Conservation (phyloP, 495 filamentous ascomycete genomes). For the Parmelia sp. region DNA sequence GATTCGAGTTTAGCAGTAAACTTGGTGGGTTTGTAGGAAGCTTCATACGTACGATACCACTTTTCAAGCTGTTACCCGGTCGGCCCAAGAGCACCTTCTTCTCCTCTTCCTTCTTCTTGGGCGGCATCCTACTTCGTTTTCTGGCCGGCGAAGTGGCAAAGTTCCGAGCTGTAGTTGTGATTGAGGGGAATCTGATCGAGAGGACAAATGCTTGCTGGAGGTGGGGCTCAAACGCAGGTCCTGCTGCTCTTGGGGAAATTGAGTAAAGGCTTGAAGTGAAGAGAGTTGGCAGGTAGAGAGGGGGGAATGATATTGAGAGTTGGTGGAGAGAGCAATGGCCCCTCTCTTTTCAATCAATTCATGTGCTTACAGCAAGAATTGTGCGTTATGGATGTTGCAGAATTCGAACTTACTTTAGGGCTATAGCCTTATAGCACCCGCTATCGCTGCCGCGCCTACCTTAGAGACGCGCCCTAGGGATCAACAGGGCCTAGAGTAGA, state of each 20-base stretch:
- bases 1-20: constrained; percentile 20
- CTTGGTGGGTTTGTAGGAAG: constrained; percentile 19
- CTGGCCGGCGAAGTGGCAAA: constrained; percentile 8
- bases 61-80: constrained; percentile 97
- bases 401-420: not conserved
- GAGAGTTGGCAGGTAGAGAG: constrained; percentile 31
- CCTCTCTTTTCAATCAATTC: constrained; percentile 8
- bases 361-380: not conserved
- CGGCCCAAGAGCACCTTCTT: constrained; percentile 69
- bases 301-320: constrained; percentile 35
- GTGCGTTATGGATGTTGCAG: not conserved
- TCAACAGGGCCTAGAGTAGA: not conserved
- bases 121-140: constrained; percentile 43
- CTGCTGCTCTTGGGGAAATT: constrained; percentile 44
- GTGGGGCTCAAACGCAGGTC: constrained; percentile 42
- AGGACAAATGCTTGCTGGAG: constrained; percentile 23
- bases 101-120: constrained; percentile 49
- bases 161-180: constrained; percentile 21
- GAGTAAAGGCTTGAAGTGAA: constrained; percentile 34
- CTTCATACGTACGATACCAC: constrained; percentile 88
- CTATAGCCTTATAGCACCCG: not conserved
- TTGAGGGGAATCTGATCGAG: constrained; percentile 27
- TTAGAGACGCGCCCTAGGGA: not conserved
- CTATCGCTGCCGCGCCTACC: not conserved
- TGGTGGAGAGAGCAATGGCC: constrained; percentile 10